Evolutionary conservation across 2,329 filamentous ascomycete genomes (phyloP), one percentile per base, ranked within the genome.

Genomic region (Penicillium freii): DNA sequence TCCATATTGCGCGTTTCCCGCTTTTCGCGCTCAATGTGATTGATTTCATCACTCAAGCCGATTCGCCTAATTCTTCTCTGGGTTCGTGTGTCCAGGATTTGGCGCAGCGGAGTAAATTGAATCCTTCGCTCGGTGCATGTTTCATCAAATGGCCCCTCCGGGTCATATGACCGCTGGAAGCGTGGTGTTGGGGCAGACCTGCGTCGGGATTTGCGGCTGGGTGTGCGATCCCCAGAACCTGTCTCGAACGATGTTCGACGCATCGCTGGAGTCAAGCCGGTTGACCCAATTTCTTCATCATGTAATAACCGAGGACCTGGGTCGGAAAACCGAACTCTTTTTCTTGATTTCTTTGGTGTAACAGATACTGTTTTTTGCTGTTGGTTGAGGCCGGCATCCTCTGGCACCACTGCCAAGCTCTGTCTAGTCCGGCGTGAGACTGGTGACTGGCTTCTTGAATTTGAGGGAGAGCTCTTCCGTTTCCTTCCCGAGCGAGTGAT

Each of bases 41-140:
- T 79, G 56, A 78, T 74, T 57, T 80, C 78, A 58, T 79, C 74
- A 54, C 78, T 80, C 46, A 81, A 62, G 5, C 78, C 75, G 51
- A 75, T 71, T 13, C 79, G 73, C 33, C 71, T 66, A 44, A 81
- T 75, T 34, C 77, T 73, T 38, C 79, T 71, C 58, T 75, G 74
- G 2, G 74, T 74, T 21, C 79, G 69, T 6, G 68, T 63, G 50
- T 79, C 76, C 23, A 81, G 62, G 2, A 75, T 71, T 55, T 80
- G 75, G 13, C 73, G 71, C 39, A 79, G 64, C 15, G 79, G 77
- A 9, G 75, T 74, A 54, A 80, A 81, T 49, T 80, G 77, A 4
- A 79, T 51, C n/a, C 73, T 67, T 9, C 68, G 68, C 27, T 71
- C 67, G 4, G 65, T 53, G n/a, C 52, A 62, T 17, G 56, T 54